These are phyloP conservation scores for Poterioochromonas sp. DNA, from an alignment of 352 stramenopile genomes.

Conservation along the genomic window DNA sequence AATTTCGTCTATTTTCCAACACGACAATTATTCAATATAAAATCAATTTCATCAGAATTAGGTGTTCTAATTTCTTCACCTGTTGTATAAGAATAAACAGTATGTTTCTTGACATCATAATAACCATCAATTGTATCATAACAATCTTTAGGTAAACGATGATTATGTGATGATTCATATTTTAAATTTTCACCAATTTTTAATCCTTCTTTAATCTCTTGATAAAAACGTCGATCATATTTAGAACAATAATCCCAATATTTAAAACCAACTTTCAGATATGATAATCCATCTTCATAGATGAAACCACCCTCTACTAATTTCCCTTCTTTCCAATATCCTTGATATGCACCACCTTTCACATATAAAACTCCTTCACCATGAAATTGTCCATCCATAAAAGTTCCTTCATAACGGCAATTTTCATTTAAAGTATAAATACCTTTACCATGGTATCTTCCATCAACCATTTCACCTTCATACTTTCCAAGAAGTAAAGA, in stretches of 20 bases:
- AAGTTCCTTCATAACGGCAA: not conserved
- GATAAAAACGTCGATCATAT: not conserved
- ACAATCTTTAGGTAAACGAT: not conserved
- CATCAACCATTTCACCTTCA: not conserved
- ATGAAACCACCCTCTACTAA: conserved; percentile 16
- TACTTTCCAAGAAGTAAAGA: not conserved
- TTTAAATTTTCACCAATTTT: not conserved
- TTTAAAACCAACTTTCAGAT: not conserved
- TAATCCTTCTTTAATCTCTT: conserved; percentile 10
- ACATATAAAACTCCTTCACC: conserved; percentile 17
- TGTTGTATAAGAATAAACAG: not conserved
- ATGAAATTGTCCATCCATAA: conserved; percentile 17
- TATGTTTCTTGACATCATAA: conserved; percentile 14
- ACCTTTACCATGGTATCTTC: not conserved
- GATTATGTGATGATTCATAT: not conserved
- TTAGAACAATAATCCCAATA: conserved; percentile 17
- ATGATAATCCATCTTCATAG: conserved; percentile 7
- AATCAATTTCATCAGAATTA: not conserved
- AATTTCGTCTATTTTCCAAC: conserved; percentile 16
- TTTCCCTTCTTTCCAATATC: not conserved
- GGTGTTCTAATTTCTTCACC: not conserved
- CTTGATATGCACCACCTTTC: not conserved
- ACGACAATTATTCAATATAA: not conserved
- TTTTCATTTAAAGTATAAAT: not conserved
- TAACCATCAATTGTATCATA: conserved; percentile 16